Evolutionary conservation across 352 stramenopile genomes (phyloP), one percentile per base, ranked within the genome.

Genomic region (Halophytophthora polymorphica): DNA sequence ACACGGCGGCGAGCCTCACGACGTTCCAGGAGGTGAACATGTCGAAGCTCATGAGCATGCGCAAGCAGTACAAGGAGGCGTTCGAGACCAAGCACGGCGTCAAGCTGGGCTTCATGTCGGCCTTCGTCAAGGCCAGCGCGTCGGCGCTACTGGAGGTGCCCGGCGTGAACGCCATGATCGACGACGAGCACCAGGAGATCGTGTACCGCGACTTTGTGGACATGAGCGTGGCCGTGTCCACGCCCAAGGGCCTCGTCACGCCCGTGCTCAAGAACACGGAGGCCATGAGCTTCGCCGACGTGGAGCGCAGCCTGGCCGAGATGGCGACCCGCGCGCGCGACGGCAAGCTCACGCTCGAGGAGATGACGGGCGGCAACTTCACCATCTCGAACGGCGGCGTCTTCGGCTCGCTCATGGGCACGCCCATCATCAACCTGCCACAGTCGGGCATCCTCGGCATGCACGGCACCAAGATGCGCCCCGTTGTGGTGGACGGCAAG

Each of bases 11-110:
- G 31, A 98, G 98, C 71, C 77, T 99, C 6, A 99, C 97, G 31
- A 99, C 97, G 50, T 99, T 99, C 84, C 96, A 99, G 73, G 97
- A 99, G 61, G 77, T 97, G 15, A 96, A 99, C 71, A 99, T 99
- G 97, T 90, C 87, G 18, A 96, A 96, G 47, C 82, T 99, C 23
- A 98, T 98, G 83, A 81, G 88, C 53, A 58, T 98, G 55, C 83
- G 92, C 39, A 96, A 94, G 59, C 88, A 89, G 60, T 96, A 97
- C 83, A 98, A 98, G 78, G 92, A 97, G 40, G 92, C 90, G 40
- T 99, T 99, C 62, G 83, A 97, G 69, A 88, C 97, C 55, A 98
- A 97, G 64, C 95, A 99, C 74, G 95, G 95, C n/a, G 93, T 98
- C 53, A 99, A 99, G 76, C 77, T 99, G 5, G 97, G 96, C 29